phyloP scores from a whole-genome alignment of 2,329 filamentous ascomycete genomes.

The Pseudogymnoascus sp. region DNA sequence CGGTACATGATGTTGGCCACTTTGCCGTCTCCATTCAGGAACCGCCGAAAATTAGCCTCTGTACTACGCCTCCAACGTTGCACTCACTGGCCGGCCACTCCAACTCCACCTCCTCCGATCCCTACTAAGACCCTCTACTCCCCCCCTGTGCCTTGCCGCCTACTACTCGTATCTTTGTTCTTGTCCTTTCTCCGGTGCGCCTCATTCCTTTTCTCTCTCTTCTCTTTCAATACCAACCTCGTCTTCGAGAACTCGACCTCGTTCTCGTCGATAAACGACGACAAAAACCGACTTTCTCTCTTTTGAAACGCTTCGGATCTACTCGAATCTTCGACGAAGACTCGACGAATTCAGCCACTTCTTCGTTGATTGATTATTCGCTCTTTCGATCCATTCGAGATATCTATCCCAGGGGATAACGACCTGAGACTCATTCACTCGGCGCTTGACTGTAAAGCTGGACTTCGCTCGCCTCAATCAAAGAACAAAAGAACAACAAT shows the following conservation, averaged over 20 bases:
- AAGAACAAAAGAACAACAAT: neutral
- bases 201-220: neutral
- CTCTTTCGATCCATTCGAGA: neutral
- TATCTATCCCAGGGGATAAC: neutral
- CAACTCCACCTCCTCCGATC: neutral
- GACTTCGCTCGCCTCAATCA: neutral
- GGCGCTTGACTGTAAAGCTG: slow-evolving; percentile 5
- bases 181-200: neutral
- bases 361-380: neutral
- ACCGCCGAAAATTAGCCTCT: slow-evolving; percentile 1
- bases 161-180: neutral
- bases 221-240: neutral
- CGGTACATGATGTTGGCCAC: slow-evolving; percentile 1
- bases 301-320: neutral
- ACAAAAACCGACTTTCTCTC: neutral
- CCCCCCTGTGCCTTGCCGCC: neutral
- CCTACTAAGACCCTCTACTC: neutral
- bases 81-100: neutral
- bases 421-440: neutral
- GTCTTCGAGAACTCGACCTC: slow-evolving; percentile 1
- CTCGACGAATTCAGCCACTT: neutral
- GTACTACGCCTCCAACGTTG: neutral
- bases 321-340: slow-evolving; percentile 4
- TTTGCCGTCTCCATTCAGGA: neutral
- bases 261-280: slow-evolving; percentile 2